Percentiles rank a stretch among this genome's conserved stretches.
Conservation (phyloP, 2,329 filamentous ascomycete genomes). For the Cladosporium sp. region DNA sequence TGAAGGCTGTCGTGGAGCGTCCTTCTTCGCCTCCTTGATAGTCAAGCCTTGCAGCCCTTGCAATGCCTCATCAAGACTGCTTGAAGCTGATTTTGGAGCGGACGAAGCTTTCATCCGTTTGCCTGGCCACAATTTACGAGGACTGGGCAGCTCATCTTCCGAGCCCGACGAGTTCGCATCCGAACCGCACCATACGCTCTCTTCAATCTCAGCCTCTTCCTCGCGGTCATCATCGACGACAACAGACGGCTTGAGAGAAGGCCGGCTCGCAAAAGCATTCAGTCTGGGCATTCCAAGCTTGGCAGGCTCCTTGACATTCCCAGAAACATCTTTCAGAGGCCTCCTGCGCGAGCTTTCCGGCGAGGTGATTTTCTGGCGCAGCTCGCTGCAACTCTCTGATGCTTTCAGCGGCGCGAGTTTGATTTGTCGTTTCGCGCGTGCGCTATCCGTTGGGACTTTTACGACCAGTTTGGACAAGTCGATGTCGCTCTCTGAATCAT, state of each 20-base stretch:
- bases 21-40: slow-evolving; percentile 6
- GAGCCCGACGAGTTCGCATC: slow-evolving; percentile 26
- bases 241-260: slow-evolving; percentile 14
- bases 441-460: background rate
- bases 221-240: slow-evolving; percentile 17
- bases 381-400: slow-evolving; percentile 14
- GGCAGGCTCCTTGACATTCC: slow-evolving; percentile 1
- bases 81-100: background rate
- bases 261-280: slow-evolving; percentile 4
- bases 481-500: background rate
- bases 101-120: background rate
- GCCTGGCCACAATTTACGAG: slow-evolving; percentile 26
- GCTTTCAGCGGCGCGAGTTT: slow-evolving; percentile 24
- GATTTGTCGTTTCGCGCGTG: slow-evolving; percentile 20
- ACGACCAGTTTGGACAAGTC: background rate
- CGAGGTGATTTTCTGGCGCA: slow-evolving; percentile 18
- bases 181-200: slow-evolving; percentile 38
- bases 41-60: slow-evolving; percentile 14
- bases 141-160: slow-evolving; percentile 32
- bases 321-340: slow-evolving; percentile 12
- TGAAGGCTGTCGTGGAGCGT: background rate
- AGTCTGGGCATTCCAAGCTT: background rate
- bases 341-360: slow-evolving; percentile 17
- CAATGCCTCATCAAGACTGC: slow-evolving; percentile 6
- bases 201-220: slow-evolving; percentile 34